These are phyloP conservation scores for Coemansia sp. DNA, from an alignment of 192 early-diverging fungal species.

Conservation along the genomic window DNA sequence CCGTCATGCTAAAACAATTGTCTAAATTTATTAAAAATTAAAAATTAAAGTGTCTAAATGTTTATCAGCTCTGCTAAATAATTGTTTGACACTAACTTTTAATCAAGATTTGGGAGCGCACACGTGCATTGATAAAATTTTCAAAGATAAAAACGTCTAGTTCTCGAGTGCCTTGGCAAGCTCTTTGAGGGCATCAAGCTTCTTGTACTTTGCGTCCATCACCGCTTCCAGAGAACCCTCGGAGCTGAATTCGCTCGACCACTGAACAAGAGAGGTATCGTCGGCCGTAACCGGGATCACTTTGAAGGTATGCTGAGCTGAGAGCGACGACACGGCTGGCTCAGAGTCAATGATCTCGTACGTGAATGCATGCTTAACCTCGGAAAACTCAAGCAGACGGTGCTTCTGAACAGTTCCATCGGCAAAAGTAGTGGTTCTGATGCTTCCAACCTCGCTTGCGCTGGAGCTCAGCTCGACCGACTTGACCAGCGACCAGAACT, in stretches of 20 bases:
- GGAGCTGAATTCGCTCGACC: conserved; percentile 60
- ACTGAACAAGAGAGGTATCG: conserved; percentile 61
- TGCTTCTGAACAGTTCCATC: conserved; percentile 61
- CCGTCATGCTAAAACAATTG: neutral
- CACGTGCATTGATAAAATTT: conserved; percentile 9
- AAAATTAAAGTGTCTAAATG: conserved; percentile 1
- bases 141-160: conserved; percentile 2
- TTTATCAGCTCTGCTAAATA: no score
- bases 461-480: conserved; percentile 30
- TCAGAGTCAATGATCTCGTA: conserved; percentile 60
- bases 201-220: conserved; percentile 62
- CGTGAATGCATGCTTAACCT: conserved; percentile 52
- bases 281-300: conserved; percentile 54
- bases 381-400: conserved; percentile 58
- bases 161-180: conserved; percentile 52
- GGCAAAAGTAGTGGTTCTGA: conserved; percentile 54
- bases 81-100: no score
- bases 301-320: conserved; percentile 57
- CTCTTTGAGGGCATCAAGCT: conserved; percentile 58
- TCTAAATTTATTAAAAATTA: neutral
- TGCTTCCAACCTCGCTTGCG: conserved; percentile 51
- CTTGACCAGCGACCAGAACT: conserved; percentile 54
- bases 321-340: conserved; percentile 56
- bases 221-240: conserved; percentile 52
- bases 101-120: neutral